phyloP scores from a whole-genome alignment of 2,329 filamentous ascomycete genomes.

The Talaromyces rugulosus region DNA sequence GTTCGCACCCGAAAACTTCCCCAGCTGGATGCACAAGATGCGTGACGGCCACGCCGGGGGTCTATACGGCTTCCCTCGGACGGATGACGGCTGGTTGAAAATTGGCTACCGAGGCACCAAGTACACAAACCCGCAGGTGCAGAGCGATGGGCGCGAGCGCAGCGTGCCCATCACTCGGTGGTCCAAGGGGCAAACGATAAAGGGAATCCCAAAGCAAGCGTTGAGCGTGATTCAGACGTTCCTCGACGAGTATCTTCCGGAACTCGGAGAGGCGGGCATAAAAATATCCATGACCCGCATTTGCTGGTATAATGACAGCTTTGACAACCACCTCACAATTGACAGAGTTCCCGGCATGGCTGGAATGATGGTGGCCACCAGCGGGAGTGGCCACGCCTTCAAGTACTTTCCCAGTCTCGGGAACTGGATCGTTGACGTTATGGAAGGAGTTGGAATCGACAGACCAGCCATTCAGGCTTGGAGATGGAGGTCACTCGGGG shows the following conservation, averaged over 20 bases:
- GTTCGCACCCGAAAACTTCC: constrained; percentile 44
- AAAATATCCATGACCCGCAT: constrained; percentile 43
- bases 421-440: constrained; percentile 50
- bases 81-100: constrained; percentile 44
- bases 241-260: constrained; percentile 40
- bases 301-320: constrained; percentile 57
- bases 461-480: constrained; percentile 18
- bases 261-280: constrained; percentile 34
- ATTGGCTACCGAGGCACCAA: constrained; percentile 51
- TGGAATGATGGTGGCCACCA: constrained; percentile 57
- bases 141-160: constrained; percentile 33
- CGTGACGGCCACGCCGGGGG: constrained; percentile 37
- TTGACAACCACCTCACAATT: constrained; percentile 53
- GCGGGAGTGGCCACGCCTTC: constrained; percentile 59
- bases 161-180: constrained; percentile 41
- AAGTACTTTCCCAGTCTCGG: constrained; percentile 58
- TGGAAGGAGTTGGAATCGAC: constrained; percentile 37
- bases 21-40: constrained; percentile 40
- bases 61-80: constrained; percentile 47
- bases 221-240: constrained; percentile 28
- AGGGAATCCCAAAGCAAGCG: constrained; percentile 24
- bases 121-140: constrained; percentile 42
- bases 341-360: constrained; percentile 47
- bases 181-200: constrained; percentile 17
- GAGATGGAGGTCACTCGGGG: constrained; percentile 19